These are phyloP conservation scores for Sicyos edulis DNA, from an alignment of 306 rosid genomes.

Conservation along the genomic window DNA sequence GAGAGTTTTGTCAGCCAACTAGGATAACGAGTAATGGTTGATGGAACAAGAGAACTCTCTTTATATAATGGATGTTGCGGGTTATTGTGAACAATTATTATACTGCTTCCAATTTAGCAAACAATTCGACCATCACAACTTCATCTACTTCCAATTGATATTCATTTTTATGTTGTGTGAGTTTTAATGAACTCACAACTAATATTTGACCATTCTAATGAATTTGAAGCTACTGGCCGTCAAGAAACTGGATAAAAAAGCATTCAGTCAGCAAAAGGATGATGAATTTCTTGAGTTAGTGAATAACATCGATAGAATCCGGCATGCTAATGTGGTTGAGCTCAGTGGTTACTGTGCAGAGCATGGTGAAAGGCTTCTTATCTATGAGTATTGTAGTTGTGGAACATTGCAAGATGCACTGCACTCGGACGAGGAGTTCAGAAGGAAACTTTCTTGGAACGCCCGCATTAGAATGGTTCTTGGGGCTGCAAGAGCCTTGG, in stretches of 20 bases:
- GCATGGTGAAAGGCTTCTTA: slow-evolving; percentile 91
- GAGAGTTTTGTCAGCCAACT: no score
- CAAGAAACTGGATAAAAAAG: slow-evolving; percentile 74
- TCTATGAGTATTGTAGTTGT: slow-evolving; percentile 73
- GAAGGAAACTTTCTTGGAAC: slow-evolving; percentile 68
- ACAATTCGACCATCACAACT: no score
- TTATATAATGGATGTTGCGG: no score
- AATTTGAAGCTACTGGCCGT: slow-evolving; percentile 71
- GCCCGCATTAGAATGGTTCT: slow-evolving; percentile 82
- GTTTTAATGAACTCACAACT: slow-evolving; percentile 21
- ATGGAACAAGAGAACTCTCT: no score
- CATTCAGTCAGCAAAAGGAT: slow-evolving; percentile 58
- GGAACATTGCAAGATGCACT: slow-evolving; percentile 78
- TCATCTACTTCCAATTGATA: background rate
- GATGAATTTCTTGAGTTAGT: slow-evolving; percentile 82
- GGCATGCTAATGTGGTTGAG: slow-evolving; percentile 77
- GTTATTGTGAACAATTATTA: no score
- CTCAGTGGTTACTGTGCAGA: slow-evolving; percentile 89
- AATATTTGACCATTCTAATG: slow-evolving; percentile 27
- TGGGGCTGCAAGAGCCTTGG: slow-evolving; percentile 93
- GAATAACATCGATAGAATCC: slow-evolving; percentile 60
- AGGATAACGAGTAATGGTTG: no score
- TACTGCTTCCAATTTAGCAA: no score
- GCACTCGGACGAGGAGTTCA: slow-evolving; percentile 64
- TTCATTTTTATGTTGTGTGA: background rate